Evolutionary conservation across 257 asterid species (phyloP), one percentile per base, ranked within the genome.

Genomic region (Petrea volubilis): DNA sequence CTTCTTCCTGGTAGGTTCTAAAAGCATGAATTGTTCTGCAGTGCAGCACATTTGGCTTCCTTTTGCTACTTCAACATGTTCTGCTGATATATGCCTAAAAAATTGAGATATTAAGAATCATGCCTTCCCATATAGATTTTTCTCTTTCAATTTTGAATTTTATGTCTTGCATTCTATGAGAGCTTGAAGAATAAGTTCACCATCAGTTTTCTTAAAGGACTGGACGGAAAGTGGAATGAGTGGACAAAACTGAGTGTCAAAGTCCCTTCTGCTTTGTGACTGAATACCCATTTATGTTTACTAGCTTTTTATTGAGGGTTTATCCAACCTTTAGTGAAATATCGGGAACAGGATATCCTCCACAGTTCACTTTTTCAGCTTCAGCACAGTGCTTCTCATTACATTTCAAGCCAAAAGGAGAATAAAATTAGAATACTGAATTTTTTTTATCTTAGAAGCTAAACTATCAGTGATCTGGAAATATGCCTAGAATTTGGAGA

Each of bases 1-100:
- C 99, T 95, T 79, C 96, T 87, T 79, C 96, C 98, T 23, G 98
- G 99, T 92, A 85, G 59, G 81, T 71, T 38, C 51, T 64, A 57
- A 69, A 56, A 71, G 67, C n/a, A 15, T 41, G 8, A 28, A 65
- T 64, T 53, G 38, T 44, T 58, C 56, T 67, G 17, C 71, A 27
- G 12, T 67, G 17, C 71, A 27, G 12, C 60, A 24, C 43, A 43
- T n/a, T 71, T 62, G 38, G 52, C 25, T 43, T 62, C 40, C 52
- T 58, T 15, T 59, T 36, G 68, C 40, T 46, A 47, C 63, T 68
- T 58, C 20, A 27, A 14, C 44, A 58, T 13, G 31, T 63, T 60
- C 71, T 2, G 21, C 31, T 15, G 33, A 25, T 17, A 3, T 21
- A 14, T 68, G 55, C 49, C 62, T 68, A 59, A 50, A 43, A 34